Evolutionary conservation across 2,329 filamentous ascomycete species (phyloP), one percentile per base, ranked within the genome.

Genomic region (Dactylellina sp.): DNA sequence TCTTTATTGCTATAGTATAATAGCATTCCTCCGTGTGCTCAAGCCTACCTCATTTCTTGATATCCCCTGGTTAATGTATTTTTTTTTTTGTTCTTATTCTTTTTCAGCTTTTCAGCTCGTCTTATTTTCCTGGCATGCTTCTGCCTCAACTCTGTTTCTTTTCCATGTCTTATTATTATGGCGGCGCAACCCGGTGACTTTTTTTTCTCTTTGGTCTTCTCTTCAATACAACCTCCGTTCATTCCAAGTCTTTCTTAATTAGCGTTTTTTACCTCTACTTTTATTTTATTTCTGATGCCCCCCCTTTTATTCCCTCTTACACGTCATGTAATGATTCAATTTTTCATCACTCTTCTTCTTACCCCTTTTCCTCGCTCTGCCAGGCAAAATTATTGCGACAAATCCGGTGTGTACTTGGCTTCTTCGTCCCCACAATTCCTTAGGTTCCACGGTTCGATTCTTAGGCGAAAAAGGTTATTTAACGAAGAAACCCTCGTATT

Each of bases 181-280:
- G 68, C 68, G 68, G 68, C 68, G 68, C 46, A 65, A 65, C 46
- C 46, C 53, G 68, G 68, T 46, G 61, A 72, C 46, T 52, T 57
- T 56, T 57, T 28, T 60, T 65, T 59, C 37, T 18, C 37, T 49
- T 50, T 35, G 16, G 28, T 37, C 49, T 25, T 24, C 12, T 25
- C 44, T 35, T 35, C n/a, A 6, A 44, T 44, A 44, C 20, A 32
- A 14, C 22, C 7, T 20, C 22, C 35, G 9, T 62, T 62, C 52
- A 16, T 35, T 53, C 42, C 35, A 20, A 44, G 24, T 14, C 35
- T 35, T 59, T 63, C 47, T 24, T 53, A 53, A 20, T 62, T 50
- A 62, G 44, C 32, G 44, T 53, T 59, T 35, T 25, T 9, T 32
- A 32, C 28, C 9, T 32, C n/a, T n/a, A n/a, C n/a, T 32, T 42